phyloP scores from a whole-genome alignment of 331 rosid genomes.

The Prunus yedoensis region DNA sequence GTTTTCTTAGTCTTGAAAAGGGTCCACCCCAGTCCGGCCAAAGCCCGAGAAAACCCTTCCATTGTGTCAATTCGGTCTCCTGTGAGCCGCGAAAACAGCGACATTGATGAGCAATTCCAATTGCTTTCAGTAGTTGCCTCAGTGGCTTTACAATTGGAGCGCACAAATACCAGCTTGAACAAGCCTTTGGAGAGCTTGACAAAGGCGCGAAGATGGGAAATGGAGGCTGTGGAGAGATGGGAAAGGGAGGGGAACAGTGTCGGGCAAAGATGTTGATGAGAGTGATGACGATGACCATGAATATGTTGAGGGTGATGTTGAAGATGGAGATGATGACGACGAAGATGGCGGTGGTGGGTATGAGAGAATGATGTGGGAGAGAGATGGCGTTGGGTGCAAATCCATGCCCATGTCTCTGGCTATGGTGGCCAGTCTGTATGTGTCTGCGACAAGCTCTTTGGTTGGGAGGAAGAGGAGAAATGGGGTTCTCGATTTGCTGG shows the following conservation, averaged over 20 bases:
- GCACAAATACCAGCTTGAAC: slow-evolving; percentile 58
- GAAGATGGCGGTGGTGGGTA: slow-evolving; percentile 29
- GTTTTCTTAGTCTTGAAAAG: slow-evolving; percentile 50
- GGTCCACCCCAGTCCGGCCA: slow-evolving; percentile 65
- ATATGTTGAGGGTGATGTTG: slow-evolving; percentile 29
- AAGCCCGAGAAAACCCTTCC: slow-evolving; percentile 54
- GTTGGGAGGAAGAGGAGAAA: slow-evolving; percentile 55
- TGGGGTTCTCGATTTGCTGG: slow-evolving; percentile 32
- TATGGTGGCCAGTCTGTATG: slow-evolving; percentile 57
- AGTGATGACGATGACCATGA: slow-evolving; percentile 41
- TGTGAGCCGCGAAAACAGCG: slow-evolving; percentile 45
- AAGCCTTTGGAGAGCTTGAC: slow-evolving; percentile 47
- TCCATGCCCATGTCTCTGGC: slow-evolving; percentile 63
- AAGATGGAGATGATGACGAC: slow-evolving; percentile 24
- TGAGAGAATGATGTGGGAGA: slow-evolving; percentile 63
- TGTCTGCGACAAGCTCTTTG: slow-evolving; percentile 52
- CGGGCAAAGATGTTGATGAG: slow-evolving; percentile 21
- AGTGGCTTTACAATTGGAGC: slow-evolving; percentile 20
- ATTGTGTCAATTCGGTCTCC: slow-evolving; percentile 40
- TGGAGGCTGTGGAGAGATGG: slow-evolving; percentile 46
- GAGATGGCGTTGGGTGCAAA: slow-evolving; percentile 60
- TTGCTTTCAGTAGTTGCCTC: slow-evolving; percentile 16
- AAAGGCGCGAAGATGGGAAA: slow-evolving; percentile 50
- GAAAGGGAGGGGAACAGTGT: slow-evolving; percentile 65
- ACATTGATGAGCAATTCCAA: slow-evolving; percentile 60